These are phyloP conservation scores for Hanseniaspora vineae DNA, from an alignment of 805 yeast species.

Conservation along the genomic window DNA sequence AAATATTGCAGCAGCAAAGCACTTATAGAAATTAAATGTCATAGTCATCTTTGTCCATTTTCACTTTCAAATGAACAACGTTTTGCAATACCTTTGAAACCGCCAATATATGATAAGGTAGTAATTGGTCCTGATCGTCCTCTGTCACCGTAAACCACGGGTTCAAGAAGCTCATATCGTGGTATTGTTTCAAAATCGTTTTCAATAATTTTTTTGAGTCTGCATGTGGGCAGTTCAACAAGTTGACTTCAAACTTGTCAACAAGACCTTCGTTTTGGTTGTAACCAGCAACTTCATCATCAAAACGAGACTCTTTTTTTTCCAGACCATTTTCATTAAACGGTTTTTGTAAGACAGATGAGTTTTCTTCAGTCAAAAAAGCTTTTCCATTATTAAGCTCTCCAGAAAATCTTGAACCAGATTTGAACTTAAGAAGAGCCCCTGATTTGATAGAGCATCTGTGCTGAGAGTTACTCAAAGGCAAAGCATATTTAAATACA, in stretches of 20 bases:
- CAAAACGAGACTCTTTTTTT: too few relatives aligned
- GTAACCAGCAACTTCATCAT: not conserved
- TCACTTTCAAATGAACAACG: conserved; percentile 46
- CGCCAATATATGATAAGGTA: conserved; percentile 66
- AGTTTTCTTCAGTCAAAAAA: conserved; percentile 1
- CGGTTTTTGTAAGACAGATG: conserved; percentile 2
- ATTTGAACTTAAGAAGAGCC: conserved; percentile 35
- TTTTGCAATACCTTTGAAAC: conserved; percentile 49
- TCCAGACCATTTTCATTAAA: too few relatives aligned
- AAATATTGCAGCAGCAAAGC: too few relatives aligned
- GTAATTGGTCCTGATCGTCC: conserved; percentile 24
- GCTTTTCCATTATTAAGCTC: too few relatives aligned
- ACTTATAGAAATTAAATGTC: conserved; percentile 2
- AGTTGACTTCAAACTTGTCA: conserved; percentile 44
- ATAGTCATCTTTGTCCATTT: conserved; percentile 4
- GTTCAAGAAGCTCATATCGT: conserved; percentile 35
- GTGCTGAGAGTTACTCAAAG: conserved; percentile 58
- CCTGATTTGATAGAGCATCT: conserved; percentile 63
- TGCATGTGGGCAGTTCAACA: conserved; percentile 62
- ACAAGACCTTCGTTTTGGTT: conserved; percentile 21
- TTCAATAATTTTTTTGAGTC: conserved; percentile 45
- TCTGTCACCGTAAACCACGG: conserved; percentile 27
- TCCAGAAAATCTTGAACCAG: too few relatives aligned
- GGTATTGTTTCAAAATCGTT: conserved; percentile 45
- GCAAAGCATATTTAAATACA: conserved; percentile 46